These are phyloP conservation scores for Thozetella sp. DNA, from an alignment of 495 filamentous ascomycete species.

Conservation along the genomic window DNA sequence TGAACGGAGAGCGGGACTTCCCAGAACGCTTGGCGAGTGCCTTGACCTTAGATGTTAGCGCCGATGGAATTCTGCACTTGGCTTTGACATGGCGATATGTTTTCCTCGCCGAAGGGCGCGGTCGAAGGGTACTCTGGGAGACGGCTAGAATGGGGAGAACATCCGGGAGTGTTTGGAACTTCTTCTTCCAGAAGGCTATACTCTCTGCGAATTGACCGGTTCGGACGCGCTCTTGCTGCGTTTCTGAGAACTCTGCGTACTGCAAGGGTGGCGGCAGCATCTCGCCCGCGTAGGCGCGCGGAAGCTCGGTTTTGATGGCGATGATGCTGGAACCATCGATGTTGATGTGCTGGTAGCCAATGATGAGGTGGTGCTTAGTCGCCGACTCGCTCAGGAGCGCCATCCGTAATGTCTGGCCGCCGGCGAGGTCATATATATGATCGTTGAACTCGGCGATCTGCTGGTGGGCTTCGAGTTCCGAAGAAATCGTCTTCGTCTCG, in stretches of 20 bases:
- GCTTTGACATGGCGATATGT: slow-evolving; percentile 9
- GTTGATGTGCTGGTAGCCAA: slow-evolving; percentile 42
- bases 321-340: slow-evolving; percentile 49
- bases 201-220: slow-evolving; percentile 8
- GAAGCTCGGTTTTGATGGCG: slow-evolving; percentile 33
- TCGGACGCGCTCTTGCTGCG: too few relatives aligned
- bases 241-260: too few relatives aligned
- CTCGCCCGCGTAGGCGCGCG: slow-evolving; percentile 32
- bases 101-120: slow-evolving; percentile 7
- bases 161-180: slow-evolving; percentile 24
- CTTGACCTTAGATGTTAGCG: slow-evolving; percentile 5
- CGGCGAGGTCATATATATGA: slow-evolving; percentile 17
- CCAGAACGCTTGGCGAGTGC: slow-evolving; percentile 5
- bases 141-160: slow-evolving; percentile 34
- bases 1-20: slow-evolving; percentile 13
- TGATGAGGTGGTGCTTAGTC: slow-evolving; percentile 11
- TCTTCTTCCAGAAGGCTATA: slow-evolving; percentile 32
- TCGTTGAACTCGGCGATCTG: slow-evolving; percentile 16
- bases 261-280: too few relatives aligned
- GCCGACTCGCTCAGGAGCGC: slow-evolving; percentile 10
- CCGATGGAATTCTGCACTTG: background rate
- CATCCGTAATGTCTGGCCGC: slow-evolving; percentile 16
- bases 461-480: slow-evolving; percentile 7
- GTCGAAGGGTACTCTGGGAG: slow-evolving; percentile 7
- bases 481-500: slow-evolving; percentile 8